Conservation (phyloP, 768 basidiomycete species). For the Auriscalpium vulgare region DNA sequence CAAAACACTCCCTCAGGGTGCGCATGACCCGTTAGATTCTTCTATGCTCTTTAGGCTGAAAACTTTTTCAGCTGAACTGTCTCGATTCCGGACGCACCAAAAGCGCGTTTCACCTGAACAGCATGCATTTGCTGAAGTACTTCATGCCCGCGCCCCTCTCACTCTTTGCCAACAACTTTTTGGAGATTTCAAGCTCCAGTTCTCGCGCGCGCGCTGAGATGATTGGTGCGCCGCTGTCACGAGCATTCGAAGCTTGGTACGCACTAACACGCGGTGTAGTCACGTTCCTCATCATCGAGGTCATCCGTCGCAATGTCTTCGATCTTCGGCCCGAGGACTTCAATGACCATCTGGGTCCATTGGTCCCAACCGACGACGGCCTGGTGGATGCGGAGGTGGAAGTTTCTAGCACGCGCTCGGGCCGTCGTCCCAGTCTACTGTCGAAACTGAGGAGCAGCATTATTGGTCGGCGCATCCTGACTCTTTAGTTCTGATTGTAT, state of each 20-base stretch:
- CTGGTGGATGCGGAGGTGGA: too few relatives aligned
- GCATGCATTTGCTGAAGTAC: not conserved
- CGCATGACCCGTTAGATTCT: not conserved
- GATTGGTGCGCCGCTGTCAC: conserved; percentile 3
- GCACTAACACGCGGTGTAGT: not conserved
- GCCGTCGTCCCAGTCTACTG: too few relatives aligned
- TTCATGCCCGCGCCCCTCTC: conserved; percentile 2
- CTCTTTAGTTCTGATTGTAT: too few relatives aligned
- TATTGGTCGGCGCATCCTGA: too few relatives aligned
- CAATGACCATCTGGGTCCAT: conserved; percentile 9
- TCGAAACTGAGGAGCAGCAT: too few relatives aligned
- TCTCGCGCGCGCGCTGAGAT: conserved; percentile 6
- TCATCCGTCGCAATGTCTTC: conserved; percentile 12
- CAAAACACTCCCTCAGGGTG: conserved; percentile 8
- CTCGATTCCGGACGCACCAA: not conserved
- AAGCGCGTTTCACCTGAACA: conserved; percentile 10
- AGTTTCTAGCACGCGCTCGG: too few relatives aligned
- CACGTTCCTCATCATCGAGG: conserved; percentile 14
- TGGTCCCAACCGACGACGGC: too few relatives aligned
- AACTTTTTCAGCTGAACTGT: conserved; percentile 3
- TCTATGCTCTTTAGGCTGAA: not conserved
- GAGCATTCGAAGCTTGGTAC: not conserved
- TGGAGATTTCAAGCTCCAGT: conserved; percentile 2
- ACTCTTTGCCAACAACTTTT: conserved; percentile 5
- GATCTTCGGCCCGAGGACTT: conserved; percentile 6